These are phyloP conservation scores for Neoboletus magnificus DNA, from an alignment of 768 basidiomycete genomes.

Conservation along the genomic window DNA sequence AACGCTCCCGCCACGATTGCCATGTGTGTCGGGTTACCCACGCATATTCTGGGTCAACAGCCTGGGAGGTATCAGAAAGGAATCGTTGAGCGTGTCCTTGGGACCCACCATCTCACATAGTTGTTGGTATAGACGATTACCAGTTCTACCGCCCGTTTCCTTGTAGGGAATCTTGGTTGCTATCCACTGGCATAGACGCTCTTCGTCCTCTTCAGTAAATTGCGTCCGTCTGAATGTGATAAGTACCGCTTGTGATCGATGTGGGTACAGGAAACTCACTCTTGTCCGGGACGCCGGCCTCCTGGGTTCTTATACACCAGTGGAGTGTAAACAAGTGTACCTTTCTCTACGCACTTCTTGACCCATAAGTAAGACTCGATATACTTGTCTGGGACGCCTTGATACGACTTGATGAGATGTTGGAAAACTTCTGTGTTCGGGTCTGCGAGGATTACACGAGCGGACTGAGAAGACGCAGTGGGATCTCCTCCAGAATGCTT, in stretches of 20 bases:
- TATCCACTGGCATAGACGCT: conserved; percentile 73
- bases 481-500: conserved; percentile 84
- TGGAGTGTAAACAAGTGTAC: conserved; percentile 63
- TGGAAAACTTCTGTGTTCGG: conserved; percentile 75
- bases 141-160: conserved; percentile 76
- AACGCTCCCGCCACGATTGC: conserved; percentile 88
- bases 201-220: conserved; percentile 75
- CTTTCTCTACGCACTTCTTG: conserved; percentile 75
- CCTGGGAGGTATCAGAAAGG: conserved; percentile 36
- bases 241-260: neutral
- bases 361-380: conserved; percentile 84
- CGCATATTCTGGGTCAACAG: conserved; percentile 63
- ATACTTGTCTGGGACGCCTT: conserved; percentile 67
- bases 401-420: conserved; percentile 68
- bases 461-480: conserved; percentile 62
- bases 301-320: conserved; percentile 83
- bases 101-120: conserved; percentile 62
- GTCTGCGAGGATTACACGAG: conserved; percentile 76
- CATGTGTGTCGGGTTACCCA: conserved; percentile 85
- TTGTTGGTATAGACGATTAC: conserved; percentile 81
- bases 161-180: conserved; percentile 82
- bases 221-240: conserved; percentile 58
- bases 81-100: neutral
- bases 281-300: conserved; percentile 76
- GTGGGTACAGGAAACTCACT: conserved; percentile 42